These are phyloP conservation scores for Chaetomium strumarium DNA, from an alignment of 2,329 filamentous ascomycete species.

Conservation along the genomic window DNA sequence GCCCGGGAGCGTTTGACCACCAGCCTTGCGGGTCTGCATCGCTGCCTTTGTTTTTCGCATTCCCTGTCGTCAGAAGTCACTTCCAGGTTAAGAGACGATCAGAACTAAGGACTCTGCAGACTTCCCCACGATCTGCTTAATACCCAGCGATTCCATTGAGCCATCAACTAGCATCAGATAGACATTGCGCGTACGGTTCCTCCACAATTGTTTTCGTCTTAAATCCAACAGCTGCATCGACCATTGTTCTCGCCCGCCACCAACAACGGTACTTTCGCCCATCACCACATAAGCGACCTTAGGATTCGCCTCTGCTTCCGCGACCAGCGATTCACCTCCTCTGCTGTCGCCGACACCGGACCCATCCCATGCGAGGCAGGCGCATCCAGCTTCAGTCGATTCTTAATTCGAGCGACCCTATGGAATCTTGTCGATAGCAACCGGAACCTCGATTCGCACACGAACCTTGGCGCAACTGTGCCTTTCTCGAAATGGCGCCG, in stretches of 20 bases:
- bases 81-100: background rate
- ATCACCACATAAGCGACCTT: background rate
- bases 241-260: constrained; percentile 13
- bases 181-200: constrained; percentile 3
- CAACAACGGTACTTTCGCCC: constrained; percentile 3
- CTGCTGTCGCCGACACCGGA: background rate
- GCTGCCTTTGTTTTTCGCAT: constrained; percentile 19
- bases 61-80: constrained; percentile 2
- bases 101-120: background rate
- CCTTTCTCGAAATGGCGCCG: constrained; percentile 43
- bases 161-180: constrained; percentile 12
- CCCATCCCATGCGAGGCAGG: constrained; percentile 7
- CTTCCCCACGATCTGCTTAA: background rate
- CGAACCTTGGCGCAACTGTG: constrained; percentile 14
- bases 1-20: constrained; percentile 15
- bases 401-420: constrained; percentile 22
- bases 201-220: constrained; percentile 16
- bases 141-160: constrained; percentile 4
- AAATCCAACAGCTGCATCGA: constrained; percentile 24
- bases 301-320: constrained; percentile 4
- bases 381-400: background rate
- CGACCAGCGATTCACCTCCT: background rate
- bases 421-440: constrained; percentile 30
- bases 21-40: constrained; percentile 18
- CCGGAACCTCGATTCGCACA: constrained; percentile 19